A percentile compares a stretch with the other conserved stretches of the same genome.
Conservation (phyloP, 2,329 filamentous ascomycete species). For the Colletotrichum costaricense region DNA sequence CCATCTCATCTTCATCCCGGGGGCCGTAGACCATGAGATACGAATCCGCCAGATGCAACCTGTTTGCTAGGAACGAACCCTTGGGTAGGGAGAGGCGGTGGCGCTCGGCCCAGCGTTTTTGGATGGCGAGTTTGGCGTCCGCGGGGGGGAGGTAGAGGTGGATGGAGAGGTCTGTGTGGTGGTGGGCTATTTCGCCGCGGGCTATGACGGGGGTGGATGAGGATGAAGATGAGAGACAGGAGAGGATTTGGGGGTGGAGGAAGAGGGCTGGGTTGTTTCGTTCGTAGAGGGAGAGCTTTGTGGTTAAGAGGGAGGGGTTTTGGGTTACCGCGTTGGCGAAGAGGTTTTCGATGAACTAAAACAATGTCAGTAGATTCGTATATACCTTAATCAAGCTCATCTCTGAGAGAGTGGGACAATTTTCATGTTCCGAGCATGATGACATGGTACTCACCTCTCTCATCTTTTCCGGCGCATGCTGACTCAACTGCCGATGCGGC, state of each 20-base stretch:
- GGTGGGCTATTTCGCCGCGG: conserved; percentile 49
- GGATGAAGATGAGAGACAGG: neutral
- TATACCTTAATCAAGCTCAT: too few species aligned
- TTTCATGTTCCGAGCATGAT: too few species aligned
- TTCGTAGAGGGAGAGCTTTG: conserved; percentile 45
- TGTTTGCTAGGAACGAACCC: neutral
- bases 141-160: conserved; percentile 51
- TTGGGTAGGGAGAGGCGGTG: conserved; percentile 47
- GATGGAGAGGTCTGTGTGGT: conserved; percentile 52
- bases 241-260: conserved; percentile 3
- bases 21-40: conserved; percentile 56
- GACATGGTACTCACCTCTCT: conserved; percentile 1
- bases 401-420: too few species aligned
- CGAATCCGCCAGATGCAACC: conserved; percentile 38
- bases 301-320: conserved; percentile 44
- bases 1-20: conserved; percentile 48
- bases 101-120: conserved; percentile 52
- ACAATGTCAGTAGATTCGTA: neutral
- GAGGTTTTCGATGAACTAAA: conserved; percentile 17
- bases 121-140: conserved; percentile 49
- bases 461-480: conserved; percentile 31
- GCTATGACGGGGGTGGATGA: neutral
- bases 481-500: conserved; percentile 30
- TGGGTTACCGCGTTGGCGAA: conserved; percentile 34
- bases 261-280: conserved; percentile 45